Conservation (phyloP, 169 alveolate species). For the Ichthyophthirius multifiliis region DNA sequence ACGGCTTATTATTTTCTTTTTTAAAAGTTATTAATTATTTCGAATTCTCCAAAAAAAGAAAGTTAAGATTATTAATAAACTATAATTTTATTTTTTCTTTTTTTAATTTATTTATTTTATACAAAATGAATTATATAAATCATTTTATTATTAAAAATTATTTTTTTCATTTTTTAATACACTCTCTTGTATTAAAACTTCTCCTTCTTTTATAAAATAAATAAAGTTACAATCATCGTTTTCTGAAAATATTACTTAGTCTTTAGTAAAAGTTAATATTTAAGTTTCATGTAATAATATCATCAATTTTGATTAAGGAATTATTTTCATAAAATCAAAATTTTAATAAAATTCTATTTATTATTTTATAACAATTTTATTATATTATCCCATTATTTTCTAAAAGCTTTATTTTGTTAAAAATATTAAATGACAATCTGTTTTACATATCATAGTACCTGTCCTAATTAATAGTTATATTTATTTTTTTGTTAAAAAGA, state of each 20-base stretch:
- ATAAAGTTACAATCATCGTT: background rate
- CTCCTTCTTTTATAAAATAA: background rate
- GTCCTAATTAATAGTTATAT: too few relatives aligned
- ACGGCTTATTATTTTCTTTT: background rate
- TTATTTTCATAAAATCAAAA: background rate
- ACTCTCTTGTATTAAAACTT: background rate
- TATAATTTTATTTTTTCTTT: background rate
- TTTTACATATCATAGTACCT: conserved; percentile 12
- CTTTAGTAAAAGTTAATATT: background rate
- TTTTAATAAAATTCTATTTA: background rate
- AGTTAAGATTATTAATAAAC: background rate
- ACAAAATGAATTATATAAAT: background rate
- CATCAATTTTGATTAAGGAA: background rate
- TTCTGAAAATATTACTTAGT: background rate
- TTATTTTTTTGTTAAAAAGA: too few relatives aligned
- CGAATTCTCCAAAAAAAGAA: background rate
- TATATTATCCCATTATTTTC: conserved; percentile 4
- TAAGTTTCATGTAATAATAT: background rate
- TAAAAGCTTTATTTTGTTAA: conserved; percentile 6
- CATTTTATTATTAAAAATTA: background rate
- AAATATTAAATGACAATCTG: background rate
- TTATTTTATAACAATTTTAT: background rate
- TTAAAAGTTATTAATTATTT: background rate
- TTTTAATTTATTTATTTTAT: background rate
- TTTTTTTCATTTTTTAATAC: background rate